A percentile compares a stretch with the other conserved stretches of the same genome.
Conservation (phyloP, 2,329 filamentous ascomycete genomes). For the Diaporthe sp. region DNA sequence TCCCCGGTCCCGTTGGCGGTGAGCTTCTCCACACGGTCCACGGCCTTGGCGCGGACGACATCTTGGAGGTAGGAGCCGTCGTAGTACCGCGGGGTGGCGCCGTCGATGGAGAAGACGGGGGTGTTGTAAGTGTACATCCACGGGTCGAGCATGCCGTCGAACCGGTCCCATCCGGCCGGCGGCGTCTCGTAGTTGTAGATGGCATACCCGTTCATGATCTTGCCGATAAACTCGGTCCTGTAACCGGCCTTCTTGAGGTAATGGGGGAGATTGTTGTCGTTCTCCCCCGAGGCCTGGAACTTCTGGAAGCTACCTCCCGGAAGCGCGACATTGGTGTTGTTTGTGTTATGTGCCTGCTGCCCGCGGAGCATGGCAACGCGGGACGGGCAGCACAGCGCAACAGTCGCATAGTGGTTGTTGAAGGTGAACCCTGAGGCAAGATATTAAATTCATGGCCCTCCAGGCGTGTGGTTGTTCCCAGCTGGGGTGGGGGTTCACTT, state of each 20-base stretch:
- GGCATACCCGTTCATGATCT: conserved; percentile 76
- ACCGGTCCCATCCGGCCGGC: conserved; percentile 39
- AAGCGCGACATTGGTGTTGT: conserved; percentile 70
- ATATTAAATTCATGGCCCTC: neutral
- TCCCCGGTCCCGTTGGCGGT: conserved; percentile 36
- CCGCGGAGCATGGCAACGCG: conserved; percentile 73
- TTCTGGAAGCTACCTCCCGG: conserved; percentile 77
- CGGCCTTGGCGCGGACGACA: conserved; percentile 55
- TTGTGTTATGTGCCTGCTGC: conserved; percentile 74
- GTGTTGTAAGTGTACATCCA: conserved; percentile 76
- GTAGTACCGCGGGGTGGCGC: conserved; percentile 40
- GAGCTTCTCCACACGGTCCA: conserved; percentile 37
- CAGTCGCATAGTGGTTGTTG: conserved; percentile 71
- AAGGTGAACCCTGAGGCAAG: conserved; percentile 34
- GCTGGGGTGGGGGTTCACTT: neutral
- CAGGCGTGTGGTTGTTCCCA: neutral
- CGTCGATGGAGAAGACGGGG: conserved; percentile 47
- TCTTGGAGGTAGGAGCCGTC: conserved; percentile 57
- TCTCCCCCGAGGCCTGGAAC: conserved; percentile 74
- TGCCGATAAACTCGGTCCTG: conserved; percentile 80
- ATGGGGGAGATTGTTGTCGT: conserved; percentile 76
- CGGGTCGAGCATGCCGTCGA: conserved; percentile 64
- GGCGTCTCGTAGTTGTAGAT: conserved; percentile 70
- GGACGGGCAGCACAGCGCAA: conserved; percentile 73
- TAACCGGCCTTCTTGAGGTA: conserved; percentile 80